Evolutionary conservation across 2,329 filamentous ascomycete species (phyloP).

Genomic region (Apiospora aurea): DNA sequence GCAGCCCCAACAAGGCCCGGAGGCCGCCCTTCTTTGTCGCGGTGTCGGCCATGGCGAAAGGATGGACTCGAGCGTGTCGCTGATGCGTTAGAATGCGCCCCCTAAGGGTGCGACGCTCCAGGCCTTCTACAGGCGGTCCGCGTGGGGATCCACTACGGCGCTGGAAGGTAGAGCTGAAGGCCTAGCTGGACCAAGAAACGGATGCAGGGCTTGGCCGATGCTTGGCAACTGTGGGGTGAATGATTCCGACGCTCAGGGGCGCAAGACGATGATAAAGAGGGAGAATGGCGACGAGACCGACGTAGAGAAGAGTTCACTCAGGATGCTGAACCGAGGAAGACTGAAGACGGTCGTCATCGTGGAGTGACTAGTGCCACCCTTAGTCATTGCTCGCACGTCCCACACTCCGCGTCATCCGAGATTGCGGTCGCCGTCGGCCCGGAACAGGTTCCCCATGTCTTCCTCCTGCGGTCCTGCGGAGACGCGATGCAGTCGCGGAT

Average conservation of each 20-base stretch:
- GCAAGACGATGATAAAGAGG: not conserved
- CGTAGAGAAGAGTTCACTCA: not conserved
- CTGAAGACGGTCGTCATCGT: conserved; percentile 8
- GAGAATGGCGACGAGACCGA: not conserved
- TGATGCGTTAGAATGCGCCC: not conserved
- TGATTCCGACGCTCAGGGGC: not conserved
- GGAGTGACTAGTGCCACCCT: conserved; percentile 18
- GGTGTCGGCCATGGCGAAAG: not conserved
- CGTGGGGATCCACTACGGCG: not conserved
- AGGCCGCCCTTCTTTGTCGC: conserved; percentile 14
- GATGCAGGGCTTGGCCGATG: not conserved
- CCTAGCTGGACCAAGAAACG: not conserved
- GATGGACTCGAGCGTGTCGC: not conserved
- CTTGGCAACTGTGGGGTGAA: conserved; percentile 16
- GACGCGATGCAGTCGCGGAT: not conserved
- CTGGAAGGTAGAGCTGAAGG: not conserved
- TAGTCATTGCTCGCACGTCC: not conserved
- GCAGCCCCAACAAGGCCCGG: conserved; percentile 12
- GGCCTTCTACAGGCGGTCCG: not conserved
- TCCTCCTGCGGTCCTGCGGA: too few species aligned
- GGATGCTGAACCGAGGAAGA: not conserved
- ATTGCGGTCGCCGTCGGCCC: not conserved
- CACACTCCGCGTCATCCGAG: conserved; percentile 18
- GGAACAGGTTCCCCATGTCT: not conserved
- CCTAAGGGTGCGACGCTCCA: not conserved